Conservation (phyloP, 140 eudicot species). For the Bidens hawaiensis region DNA sequence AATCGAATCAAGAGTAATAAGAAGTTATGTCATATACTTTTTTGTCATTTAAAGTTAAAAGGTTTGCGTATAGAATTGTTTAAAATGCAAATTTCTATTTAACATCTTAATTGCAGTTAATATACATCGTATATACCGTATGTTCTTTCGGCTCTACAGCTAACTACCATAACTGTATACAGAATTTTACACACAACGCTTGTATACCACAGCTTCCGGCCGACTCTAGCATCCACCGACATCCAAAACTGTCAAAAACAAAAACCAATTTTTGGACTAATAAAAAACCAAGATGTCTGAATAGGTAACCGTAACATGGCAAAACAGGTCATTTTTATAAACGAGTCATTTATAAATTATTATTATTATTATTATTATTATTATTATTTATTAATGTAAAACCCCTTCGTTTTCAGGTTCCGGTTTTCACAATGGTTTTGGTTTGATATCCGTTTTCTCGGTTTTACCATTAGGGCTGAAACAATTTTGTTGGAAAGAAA, state of each 20-base stretch:
- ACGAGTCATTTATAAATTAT: neutral
- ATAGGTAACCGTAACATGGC: neutral
- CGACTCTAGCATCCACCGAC: conserved; percentile 6
- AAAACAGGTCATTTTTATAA: neutral
- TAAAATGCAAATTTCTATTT: neutral
- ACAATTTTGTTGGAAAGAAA: too few relatives aligned
- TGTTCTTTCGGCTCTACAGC: neutral
- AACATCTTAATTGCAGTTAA: conserved; percentile 14
- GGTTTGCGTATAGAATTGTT: neutral
- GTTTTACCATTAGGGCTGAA: too few relatives aligned
- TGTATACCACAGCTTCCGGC: conserved; percentile 6
- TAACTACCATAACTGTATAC: neutral
- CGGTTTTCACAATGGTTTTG: too few relatives aligned
- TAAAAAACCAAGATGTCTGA: neutral
- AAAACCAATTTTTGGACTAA: neutral
- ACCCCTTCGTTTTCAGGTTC: too few relatives aligned
- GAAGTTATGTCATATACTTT: neutral
- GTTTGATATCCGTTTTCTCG: too few relatives aligned
- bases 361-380: neutral
- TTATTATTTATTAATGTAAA: neutral
- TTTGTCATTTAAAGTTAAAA: neutral
- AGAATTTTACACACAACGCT: neutral
- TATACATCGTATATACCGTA: neutral
- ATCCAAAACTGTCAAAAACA: conserved; percentile 1
- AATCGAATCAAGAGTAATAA: too few relatives aligned